Evolutionary conservation across 495 filamentous ascomycete genomes (phyloP), one percentile per base, ranked within the genome.

Genomic region (Tuber borchii): DNA sequence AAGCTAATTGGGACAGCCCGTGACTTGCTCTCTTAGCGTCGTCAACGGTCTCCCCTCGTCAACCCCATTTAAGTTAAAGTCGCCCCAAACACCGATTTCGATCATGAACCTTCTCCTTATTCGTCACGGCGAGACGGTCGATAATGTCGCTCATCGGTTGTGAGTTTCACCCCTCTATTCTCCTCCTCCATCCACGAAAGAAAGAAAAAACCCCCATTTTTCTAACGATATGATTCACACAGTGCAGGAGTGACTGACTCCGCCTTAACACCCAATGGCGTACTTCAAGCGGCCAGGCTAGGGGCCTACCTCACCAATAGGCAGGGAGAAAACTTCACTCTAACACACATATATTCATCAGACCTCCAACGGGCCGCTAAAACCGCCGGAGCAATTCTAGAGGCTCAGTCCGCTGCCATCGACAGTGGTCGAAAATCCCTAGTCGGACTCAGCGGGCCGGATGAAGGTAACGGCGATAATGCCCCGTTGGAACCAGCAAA

Each of bases 81-180:
- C 56, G 56, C 56, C 26, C 56, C 26, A 17, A 65, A 65, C 26
- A 31, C 56, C 56, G 56, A 31, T 65, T 34, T 19, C 56, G 14
- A 65, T 73, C 73, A 91, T 95, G 92, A 89, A 86, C 82, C 84
- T 97, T 69, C 88, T 92, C 82, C 88, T 97, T 71, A 90, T 95
- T 76, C 89, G 93, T 72, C 93, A 97, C 85, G 94, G 90, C 75
- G 94, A 97, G 84, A 94, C 93, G 6, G 90, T 94, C 68, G 90
- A 95, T 84, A 97, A 97, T 85, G 90, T 95, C 73, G 90, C 90
- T 46, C 87, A 89, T 72, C 81, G 90, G 73, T 93, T 91, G 93
- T 95, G 87, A 77, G 90, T 71, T 70, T 42, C 43, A 65, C 44
- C 56, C 42, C 68, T 45, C 26, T 31, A 34, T 34, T 65, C n/a